Evolutionary conservation across 306 rosid species (phyloP).

Genomic region (Chamaecrista fasciculata): DNA sequence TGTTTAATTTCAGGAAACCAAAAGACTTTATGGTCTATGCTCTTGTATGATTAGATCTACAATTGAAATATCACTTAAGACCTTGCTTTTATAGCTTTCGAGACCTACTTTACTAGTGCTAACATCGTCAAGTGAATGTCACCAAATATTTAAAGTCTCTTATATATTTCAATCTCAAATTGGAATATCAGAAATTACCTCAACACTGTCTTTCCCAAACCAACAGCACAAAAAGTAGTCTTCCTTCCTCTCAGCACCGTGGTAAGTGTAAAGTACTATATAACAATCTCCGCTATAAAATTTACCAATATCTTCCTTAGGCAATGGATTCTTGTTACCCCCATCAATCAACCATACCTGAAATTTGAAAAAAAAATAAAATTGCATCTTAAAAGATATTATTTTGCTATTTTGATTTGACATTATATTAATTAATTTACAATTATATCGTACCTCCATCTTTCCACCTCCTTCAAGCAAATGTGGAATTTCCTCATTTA

Average conservation of each 20-base stretch:
- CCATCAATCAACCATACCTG: slow-evolving; percentile 88
- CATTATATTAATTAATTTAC: too few relatives aligned
- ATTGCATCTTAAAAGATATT: not conserved
- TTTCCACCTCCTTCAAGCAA: slow-evolving; percentile 96
- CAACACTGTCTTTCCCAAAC: slow-evolving; percentile 87
- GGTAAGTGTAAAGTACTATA: slow-evolving; percentile 75
- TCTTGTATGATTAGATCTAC: not conserved
- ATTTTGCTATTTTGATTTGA: slow-evolving; percentile 8
- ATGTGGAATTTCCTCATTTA: slow-evolving; percentile 86
- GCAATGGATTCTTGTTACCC: slow-evolving; percentile 65
- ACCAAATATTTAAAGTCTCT: not conserved
- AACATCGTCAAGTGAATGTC: not conserved
- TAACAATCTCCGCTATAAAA: slow-evolving; percentile 90
- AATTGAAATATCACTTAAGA: slow-evolving; percentile 3
- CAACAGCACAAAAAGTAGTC: slow-evolving; percentile 92
- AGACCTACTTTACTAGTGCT: not conserved
- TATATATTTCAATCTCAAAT: slow-evolving; percentile 29
- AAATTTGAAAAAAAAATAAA: slow-evolving; percentile 13
- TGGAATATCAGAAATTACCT: slow-evolving; percentile 53
- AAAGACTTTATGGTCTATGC: not conserved
- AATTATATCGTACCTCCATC: too few relatives aligned
- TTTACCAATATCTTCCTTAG: slow-evolving; percentile 76
- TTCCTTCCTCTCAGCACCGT: slow-evolving; percentile 93
- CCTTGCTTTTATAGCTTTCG: not conserved
- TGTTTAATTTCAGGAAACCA: not conserved